phyloP scores from a whole-genome alignment of 1,139 yeast species.

The Geotrichum bryndzae region DNA sequence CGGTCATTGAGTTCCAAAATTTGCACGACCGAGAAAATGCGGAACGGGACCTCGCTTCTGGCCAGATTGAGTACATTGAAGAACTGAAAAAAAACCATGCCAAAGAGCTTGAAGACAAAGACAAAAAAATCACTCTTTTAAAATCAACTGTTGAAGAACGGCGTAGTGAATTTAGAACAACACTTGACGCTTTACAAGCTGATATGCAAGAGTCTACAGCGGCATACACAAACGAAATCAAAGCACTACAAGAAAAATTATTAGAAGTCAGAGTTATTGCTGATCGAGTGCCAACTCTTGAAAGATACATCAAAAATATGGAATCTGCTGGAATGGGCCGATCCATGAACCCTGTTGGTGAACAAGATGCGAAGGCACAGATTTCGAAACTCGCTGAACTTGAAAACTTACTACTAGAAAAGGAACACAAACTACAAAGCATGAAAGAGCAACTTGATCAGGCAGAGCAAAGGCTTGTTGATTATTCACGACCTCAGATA shows the following conservation, averaged over 20 bases:
- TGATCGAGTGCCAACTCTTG: conserved; percentile 23
- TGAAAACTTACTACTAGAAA: conserved; percentile 32
- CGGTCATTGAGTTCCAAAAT: conserved; percentile 30
- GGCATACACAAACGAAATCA: conserved; percentile 28
- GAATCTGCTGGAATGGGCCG: conserved; percentile 17
- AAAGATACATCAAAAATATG: conserved; percentile 25
- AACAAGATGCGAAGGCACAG: conserved; percentile 27
- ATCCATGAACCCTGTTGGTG: conserved; percentile 21
- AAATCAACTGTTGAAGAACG: conserved; percentile 30
- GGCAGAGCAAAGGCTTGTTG: conserved; percentile 21
- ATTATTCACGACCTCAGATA: conserved; percentile 8
- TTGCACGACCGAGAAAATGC: conserved; percentile 15
- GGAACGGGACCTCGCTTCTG: conserved; percentile 7
- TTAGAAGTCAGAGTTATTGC: conserved; percentile 24
- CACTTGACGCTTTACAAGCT: conserved; percentile 30
- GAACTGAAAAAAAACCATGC: conserved; percentile 9
- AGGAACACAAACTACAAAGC: conserved; percentile 29
- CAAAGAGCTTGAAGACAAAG: conserved; percentile 25
- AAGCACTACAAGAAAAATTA: conserved; percentile 24
- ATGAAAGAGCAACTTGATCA: conserved; percentile 28
- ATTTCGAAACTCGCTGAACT: conserved; percentile 30
- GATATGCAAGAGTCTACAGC: conserved; percentile 30
- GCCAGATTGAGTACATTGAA: conserved; percentile 2
- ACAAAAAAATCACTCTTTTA: conserved; percentile 26
- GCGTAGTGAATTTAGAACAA: conserved; percentile 32